Base-by-base conservation (phyloP, 768 basidiomycete genomes). In the Podaxis carcinomalis region DNA sequence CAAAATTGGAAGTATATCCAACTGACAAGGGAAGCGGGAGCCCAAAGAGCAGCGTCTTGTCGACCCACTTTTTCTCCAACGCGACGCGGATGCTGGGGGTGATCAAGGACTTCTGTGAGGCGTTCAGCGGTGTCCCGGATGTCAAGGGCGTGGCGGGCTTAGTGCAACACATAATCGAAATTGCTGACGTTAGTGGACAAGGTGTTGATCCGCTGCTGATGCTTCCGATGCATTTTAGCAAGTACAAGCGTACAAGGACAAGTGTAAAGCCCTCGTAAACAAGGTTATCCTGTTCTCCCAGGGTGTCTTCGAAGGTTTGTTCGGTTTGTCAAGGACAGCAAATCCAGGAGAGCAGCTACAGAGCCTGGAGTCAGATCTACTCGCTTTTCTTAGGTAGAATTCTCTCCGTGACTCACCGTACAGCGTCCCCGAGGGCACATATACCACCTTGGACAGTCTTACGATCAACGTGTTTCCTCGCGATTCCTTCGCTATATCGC, bases 121-220 rank as follows among this genome's bases (percentile, higher is more conserved):
- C 64, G 5, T 70, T 73, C 52, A 51, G 65, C 1, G 62, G 69
- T 4, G 67, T 69, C 1, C 69, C 72, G 21, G 71, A 73, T 44
- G 67, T 73, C 16, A 66, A 70, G 52, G 61, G 65, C 7, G 64
- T 73, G 14, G 68, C 67, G 6, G 58, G 65, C 1, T 35, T 69
- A 0, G 65, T 71, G 25, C 63, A 67, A 49, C 66, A 67, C 39
- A 71, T 73, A 10, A 65, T 73, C 10, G 59, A 67, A 23, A 68
- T 73, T n/a, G 64, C 66, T 13, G 64, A 69, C 46, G 70, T 73
- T 13, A 49, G 57, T 50, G 25, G n/a, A 32, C 11, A 23, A 3
- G n/a, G 3, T 49, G 5, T 23, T 13, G 10, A 4, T 19, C 19
- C 23, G 7, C 0, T 23, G 19, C 23, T 49, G 47, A 49, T 11